Percentiles rank a stretch among this genome's conserved stretches.
phyloP scores from a whole-genome alignment of 2,329 filamentous ascomycete genomes.

The Xylaria sp. region DNA sequence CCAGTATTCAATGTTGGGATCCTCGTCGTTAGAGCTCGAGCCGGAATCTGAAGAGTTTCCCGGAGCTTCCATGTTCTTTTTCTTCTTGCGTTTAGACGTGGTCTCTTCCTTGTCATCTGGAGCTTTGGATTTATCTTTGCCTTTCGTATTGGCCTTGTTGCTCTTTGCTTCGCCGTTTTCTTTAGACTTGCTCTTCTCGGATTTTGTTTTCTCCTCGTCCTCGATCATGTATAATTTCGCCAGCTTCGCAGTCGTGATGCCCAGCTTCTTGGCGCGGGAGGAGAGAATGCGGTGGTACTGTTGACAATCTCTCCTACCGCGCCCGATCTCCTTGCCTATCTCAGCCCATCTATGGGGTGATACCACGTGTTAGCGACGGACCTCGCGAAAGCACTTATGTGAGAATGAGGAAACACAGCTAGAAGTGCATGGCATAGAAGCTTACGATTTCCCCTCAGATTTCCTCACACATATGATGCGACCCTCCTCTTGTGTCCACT shows the following conservation, averaged over 20 bases:
- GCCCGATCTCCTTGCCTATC: conserved; percentile 24
- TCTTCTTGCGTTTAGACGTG: background rate
- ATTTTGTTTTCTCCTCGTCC: background rate
- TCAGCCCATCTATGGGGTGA: conserved; percentile 24
- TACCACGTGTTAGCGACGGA: background rate
- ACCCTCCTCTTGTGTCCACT: conserved; percentile 32
- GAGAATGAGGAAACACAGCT: background rate
- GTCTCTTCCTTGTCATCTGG: background rate
- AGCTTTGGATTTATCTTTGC: background rate
- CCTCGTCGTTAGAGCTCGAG: background rate
- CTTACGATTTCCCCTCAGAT: conserved; percentile 25
- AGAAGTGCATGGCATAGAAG: background rate
- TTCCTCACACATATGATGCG: conserved; percentile 28
- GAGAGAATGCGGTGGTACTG: conserved; percentile 24
- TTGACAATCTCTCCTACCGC: conserved; percentile 20
- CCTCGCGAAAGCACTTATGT: background rate
- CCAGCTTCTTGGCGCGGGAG: conserved; percentile 16
- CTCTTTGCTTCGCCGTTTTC: background rate
- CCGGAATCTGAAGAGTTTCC: background rate
- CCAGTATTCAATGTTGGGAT: conserved; percentile 11
- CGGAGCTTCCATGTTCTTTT: conserved; percentile 5
- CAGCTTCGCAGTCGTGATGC: conserved; percentile 19
- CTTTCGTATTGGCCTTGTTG: background rate
- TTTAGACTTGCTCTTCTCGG: background rate
- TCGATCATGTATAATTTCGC: conserved; percentile 19